Evolutionary conservation across 1,284 basidiomycete species (phyloP).

Genomic region (Prillingera fragicola): DNA sequence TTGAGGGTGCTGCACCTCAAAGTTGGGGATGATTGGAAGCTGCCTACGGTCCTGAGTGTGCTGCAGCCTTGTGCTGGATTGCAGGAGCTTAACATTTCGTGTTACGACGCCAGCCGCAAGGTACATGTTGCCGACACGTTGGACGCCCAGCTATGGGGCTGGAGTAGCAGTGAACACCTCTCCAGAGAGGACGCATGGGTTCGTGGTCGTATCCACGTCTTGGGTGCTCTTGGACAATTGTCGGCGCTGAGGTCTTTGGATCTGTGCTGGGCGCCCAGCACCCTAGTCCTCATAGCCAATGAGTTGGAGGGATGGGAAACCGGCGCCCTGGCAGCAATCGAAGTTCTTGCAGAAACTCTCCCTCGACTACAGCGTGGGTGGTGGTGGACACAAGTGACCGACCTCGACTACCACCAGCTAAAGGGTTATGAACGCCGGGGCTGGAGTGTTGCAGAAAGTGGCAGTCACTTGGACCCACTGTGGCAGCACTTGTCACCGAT

Average conservation of each 20-base stretch:
- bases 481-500: too few relatives aligned
- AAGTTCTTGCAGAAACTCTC: neutral
- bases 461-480: too few relatives aligned
- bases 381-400: slow-evolving; percentile 11
- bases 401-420: slow-evolving; percentile 11
- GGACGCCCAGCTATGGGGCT: neutral
- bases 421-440: slow-evolving; percentile 5
- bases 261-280: neutral
- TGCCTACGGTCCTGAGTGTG: neutral
- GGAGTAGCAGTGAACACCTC: too few relatives aligned
- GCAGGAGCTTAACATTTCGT: slow-evolving; percentile 2
- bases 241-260: slow-evolving; percentile 1
- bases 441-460: slow-evolving; percentile 5
- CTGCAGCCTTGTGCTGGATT: neutral
- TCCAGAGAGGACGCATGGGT: too few relatives aligned
- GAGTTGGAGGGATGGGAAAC: neutral
- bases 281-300: neutral
- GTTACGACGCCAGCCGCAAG: slow-evolving; percentile 9
- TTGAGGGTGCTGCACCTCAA: slow-evolving; percentile 6
- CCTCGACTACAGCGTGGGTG: neutral
- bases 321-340: neutral
- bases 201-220: neutral
- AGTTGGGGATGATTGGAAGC: neutral
- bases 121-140: neutral
- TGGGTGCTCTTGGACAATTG: neutral